Evolutionary conservation across 108 stramenopile genomes (phyloP).

Genomic region (Cyclotella baltica): DNA sequence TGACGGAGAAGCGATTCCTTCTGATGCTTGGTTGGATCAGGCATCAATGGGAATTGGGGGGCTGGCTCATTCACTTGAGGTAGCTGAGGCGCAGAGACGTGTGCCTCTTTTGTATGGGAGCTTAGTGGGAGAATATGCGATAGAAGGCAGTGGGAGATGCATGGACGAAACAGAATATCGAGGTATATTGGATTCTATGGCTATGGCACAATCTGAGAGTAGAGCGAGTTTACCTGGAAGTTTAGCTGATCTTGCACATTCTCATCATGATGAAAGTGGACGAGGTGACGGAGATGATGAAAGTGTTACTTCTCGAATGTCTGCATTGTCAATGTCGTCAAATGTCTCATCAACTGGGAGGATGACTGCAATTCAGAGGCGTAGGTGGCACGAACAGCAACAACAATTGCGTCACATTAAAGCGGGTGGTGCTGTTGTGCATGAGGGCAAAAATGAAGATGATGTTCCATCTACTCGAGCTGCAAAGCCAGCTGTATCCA

Average conservation of each 20-base stretch:
- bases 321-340: conserved; percentile 38
- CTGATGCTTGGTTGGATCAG: conserved; percentile 53
- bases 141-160: conserved; percentile 16
- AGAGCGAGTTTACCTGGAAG: conserved; percentile 5
- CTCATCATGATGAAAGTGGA: neutral
- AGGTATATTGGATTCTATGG: conserved; percentile 32
- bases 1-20: conserved; percentile 51
- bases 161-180: conserved; percentile 46
- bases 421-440: conserved; percentile 12
- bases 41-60: conserved; percentile 37
- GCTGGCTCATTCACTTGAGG: conserved; percentile 28
- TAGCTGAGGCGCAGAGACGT: conserved; percentile 26
- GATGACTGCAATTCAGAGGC: conserved; percentile 48
- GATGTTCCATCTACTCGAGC: neutral
- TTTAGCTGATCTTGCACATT: conserved; percentile 16
- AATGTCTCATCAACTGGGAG: conserved; percentile 24
- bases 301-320: conserved; percentile 43
- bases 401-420: conserved; percentile 27
- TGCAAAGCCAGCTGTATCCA: neutral
- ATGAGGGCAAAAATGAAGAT: neutral
- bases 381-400: conserved; percentile 49
- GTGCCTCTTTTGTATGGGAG: conserved; percentile 36
- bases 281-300: conserved; percentile 41
- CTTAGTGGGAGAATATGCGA: neutral
- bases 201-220: conserved; percentile 7